A percentile compares a stretch with the other conserved stretches of the same genome.
Conservation (phyloP, 495 filamentous ascomycete genomes). For the Parathielavia hyrcaniae region DNA sequence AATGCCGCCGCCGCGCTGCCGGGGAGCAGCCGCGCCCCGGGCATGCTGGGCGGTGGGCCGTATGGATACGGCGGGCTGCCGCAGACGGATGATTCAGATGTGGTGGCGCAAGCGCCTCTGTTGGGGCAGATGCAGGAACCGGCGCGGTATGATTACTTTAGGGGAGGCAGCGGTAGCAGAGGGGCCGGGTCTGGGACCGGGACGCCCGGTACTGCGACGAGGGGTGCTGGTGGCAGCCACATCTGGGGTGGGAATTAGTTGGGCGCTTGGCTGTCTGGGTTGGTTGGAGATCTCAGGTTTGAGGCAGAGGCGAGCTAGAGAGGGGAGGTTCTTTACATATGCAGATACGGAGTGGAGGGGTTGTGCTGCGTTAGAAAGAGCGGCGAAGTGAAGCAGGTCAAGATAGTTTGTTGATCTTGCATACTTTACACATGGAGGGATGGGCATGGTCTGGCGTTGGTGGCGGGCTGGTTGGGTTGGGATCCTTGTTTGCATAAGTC, state of each 20-base stretch:
- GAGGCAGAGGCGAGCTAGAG: background rate
- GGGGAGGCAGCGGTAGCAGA: conserved; percentile 18
- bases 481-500: background rate
- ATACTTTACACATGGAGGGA: background rate
- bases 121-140: conserved; percentile 19
- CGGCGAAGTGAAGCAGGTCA: background rate
- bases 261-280: background rate
- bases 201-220: conserved; percentile 20
- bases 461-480: background rate
- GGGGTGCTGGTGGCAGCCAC: conserved; percentile 10
- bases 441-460: conserved; percentile 16
- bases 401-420: background rate
- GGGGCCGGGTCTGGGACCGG: background rate
- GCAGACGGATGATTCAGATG: conserved; percentile 38
- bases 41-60: conserved; percentile 47
- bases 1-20: background rate
- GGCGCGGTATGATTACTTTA: conserved; percentile 35
- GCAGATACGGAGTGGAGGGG: background rate
- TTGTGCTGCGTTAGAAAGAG: background rate
- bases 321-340: background rate
- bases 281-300: background rate
- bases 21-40: conserved; percentile 17
- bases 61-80: conserved; percentile 49
- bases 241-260: conserved; percentile 26
- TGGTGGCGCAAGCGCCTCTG: conserved; percentile 31